These are phyloP conservation scores for Phellinidium pouzarii DNA, from an alignment of 1,284 basidiomycete species.

Conservation along the genomic window DNA sequence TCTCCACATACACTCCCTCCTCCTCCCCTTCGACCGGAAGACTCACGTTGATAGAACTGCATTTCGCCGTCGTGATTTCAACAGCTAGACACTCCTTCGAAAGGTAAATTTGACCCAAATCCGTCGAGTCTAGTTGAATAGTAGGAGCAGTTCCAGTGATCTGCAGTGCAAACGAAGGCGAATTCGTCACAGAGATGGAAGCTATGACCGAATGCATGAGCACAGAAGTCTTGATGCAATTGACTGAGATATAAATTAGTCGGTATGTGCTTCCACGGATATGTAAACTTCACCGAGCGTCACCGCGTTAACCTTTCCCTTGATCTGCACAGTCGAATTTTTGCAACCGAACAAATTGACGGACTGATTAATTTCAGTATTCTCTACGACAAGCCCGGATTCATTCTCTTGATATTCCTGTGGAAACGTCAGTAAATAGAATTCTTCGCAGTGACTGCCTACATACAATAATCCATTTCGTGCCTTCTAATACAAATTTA, in stretches of 20 bases:
- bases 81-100: constrained; percentile 73
- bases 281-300: constrained; percentile 63
- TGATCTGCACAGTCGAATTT: constrained; percentile 79
- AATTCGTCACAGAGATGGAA: constrained; percentile 80
- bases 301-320: constrained; percentile 95
- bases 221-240: constrained; percentile 85
- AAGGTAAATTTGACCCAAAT: constrained; percentile 93
- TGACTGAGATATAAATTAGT: constrained; percentile 45
- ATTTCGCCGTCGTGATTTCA: constrained; percentile 95
- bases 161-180: constrained; percentile 90
- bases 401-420: constrained; percentile 95
- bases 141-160: constrained; percentile 88
- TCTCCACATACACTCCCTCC: constrained; percentile 88
- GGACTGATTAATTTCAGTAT: constrained; percentile 78
- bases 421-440: neutral
- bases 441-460: constrained; percentile 1
- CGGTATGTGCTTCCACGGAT: constrained; percentile 6
- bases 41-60: constrained; percentile 89
- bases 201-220: constrained; percentile 92
- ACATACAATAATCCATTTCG: constrained; percentile 89
- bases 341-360: constrained; percentile 93
- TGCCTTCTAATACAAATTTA: constrained; percentile 88
- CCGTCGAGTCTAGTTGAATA: constrained; percentile 90
- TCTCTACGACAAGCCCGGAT: constrained; percentile 63
- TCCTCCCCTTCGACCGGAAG: constrained; percentile 85